phyloP scores from a whole-genome alignment of 164 flowering plant species.

The Santalum album region DNA sequence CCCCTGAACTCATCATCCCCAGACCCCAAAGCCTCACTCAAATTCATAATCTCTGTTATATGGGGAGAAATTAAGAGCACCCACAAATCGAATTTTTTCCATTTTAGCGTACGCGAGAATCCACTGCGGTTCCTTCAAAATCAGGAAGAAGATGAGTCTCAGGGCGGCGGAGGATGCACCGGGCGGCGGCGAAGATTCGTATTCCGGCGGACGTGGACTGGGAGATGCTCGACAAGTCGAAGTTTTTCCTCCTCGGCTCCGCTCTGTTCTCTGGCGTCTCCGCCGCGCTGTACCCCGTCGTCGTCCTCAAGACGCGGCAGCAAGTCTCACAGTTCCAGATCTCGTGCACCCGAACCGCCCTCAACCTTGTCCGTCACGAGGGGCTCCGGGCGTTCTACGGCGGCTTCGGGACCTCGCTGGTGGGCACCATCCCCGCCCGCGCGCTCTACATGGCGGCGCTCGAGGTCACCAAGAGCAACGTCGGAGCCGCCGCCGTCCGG shows the following conservation, averaged over 20 bases:
- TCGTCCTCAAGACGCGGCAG: conserved; percentile 60
- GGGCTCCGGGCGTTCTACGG: conserved; percentile 36
- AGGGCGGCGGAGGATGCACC: conserved; percentile 15
- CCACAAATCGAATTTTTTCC: too few species aligned
- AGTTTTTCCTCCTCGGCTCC: conserved; percentile 40
- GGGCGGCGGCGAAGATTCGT: conserved; percentile 23
- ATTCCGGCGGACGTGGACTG: conserved; percentile 39
- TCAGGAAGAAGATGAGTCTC: conserved; percentile 31
- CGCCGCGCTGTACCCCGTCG: conserved; percentile 48
- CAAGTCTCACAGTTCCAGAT: conserved; percentile 35
- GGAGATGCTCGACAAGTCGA: conserved; percentile 40
- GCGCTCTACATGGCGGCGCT: conserved; percentile 51
- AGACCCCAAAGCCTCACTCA: too few species aligned
- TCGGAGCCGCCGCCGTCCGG: conserved; percentile 28
- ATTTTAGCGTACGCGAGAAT: too few species aligned
- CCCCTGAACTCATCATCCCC: too few species aligned
- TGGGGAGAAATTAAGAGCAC: too few species aligned
- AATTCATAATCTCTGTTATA: too few species aligned
- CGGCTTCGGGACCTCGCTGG: conserved; percentile 49
- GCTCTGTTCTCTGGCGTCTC: conserved; percentile 42
- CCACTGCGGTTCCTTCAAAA: too few species aligned
- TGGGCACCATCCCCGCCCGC: conserved; percentile 49
- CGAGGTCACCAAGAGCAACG: conserved; percentile 48
- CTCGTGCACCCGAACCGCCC: conserved; percentile 22
- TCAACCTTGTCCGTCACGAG: conserved; percentile 23